Base-by-base conservation (phyloP, 257 asterid genomes). In the Nicotiana knightiana region DNA sequence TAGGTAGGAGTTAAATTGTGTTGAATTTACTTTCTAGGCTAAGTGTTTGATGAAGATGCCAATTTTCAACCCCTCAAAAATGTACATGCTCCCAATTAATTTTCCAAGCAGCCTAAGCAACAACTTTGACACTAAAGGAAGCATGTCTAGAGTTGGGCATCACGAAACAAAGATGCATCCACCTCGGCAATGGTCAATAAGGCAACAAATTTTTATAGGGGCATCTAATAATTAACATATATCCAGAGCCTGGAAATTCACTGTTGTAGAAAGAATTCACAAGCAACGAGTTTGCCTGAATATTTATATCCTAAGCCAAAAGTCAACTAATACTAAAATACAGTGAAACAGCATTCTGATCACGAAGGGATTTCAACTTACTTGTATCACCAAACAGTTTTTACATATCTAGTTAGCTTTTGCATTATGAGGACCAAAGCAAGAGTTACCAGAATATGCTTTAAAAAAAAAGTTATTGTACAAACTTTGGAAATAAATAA, bases 31-130 rank as follows among this genome's bases (percentile, higher is more conserved):
- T 24, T 71, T 71, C 59, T 12, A 0, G 57, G 37, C 7, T 1
- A 39, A n/a, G 57, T 39, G 1, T 68, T 68, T n/a, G 55, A 9
- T 71, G 39, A 71, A 24, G 59, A 71, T 43, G 21, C 11, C 77
- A 70, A 70, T 43, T 43, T 18, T 37, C 76, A 67, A 37, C 39
- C 55, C 57, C 16, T 39, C 18, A 68, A 10, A 68, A 39, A 68
- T 39, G 57, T 68, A 68, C 33, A 68, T 68, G 57, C 77, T 43
- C 59, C 37, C 3, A 5, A 46, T 46, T 57, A 71, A 21, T 46
- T 71, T 46, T 71, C 78, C 78, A 71, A 71, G 59, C 53, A 71
- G 21, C 61, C 61, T 24, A 71, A 53, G 61, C 78, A 46, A 46
- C 61, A 43, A 21, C 37, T 1, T 24, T 46, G n/a, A 64, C 18